Conservation (phyloP, 139 green algal species). For the Zygnema cylindricum region DNA sequence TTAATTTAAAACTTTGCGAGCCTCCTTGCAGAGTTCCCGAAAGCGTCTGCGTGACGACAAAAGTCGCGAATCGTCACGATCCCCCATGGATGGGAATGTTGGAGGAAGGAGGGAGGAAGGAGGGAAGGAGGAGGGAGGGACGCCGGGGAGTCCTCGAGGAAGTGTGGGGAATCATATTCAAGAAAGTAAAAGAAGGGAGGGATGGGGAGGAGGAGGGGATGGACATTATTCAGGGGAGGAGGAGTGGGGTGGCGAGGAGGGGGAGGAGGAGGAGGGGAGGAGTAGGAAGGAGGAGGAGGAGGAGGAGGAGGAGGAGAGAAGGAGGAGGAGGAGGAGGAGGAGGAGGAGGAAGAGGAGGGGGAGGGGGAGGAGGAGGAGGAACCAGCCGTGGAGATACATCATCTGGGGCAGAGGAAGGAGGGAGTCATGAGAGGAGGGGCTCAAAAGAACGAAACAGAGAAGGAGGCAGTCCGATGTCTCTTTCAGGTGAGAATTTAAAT, state of each 20-base stretch:
- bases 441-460: too few relatives aligned
- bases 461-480: too few relatives aligned
- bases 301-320: background rate
- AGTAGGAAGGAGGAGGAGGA: background rate
- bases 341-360: background rate
- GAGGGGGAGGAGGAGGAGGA: slow-evolving; percentile 7
- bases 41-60: background rate
- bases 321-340: background rate
- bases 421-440: too few relatives aligned
- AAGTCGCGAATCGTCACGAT: background rate
- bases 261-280: background rate
- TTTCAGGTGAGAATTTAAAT: too few relatives aligned
- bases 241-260: background rate
- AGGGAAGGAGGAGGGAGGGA: background rate
- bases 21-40: background rate
- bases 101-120: background rate
- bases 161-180: background rate
- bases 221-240: background rate
- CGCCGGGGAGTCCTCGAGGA: background rate
- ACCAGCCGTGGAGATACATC: too few relatives aligned
- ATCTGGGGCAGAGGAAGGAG: too few relatives aligned
- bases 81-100: background rate
- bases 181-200: background rate
- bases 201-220: background rate
- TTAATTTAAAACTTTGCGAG: background rate